A percentile compares a stretch with the other conserved stretches of the same genome.
phyloP scores from a whole-genome alignment of 2,329 filamentous ascomycete species.

The Pseudocercospora eumusae region DNA sequence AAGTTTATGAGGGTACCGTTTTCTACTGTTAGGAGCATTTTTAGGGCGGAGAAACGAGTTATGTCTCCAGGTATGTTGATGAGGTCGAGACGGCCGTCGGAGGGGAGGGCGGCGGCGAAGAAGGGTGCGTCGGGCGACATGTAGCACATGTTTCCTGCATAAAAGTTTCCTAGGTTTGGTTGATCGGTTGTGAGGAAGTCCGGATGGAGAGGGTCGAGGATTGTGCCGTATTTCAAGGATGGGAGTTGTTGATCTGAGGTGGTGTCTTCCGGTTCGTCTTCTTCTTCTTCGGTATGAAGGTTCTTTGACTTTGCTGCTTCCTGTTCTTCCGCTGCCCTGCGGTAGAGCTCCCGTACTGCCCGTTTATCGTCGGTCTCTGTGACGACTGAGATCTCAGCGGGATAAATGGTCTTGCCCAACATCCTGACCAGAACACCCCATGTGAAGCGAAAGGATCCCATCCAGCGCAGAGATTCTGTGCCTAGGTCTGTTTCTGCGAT shows the following conservation, averaged over 20 bases:
- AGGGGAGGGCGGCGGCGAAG: constrained; percentile 78
- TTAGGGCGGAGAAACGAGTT: constrained; percentile 63
- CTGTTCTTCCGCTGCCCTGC: constrained; percentile 34
- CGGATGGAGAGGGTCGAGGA: constrained; percentile 72
- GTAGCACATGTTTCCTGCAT: constrained; percentile 90
- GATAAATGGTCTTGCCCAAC: constrained; percentile 75
- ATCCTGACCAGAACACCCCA: constrained; percentile 79
- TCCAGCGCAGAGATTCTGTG: constrained; percentile 90
- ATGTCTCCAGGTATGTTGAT: constrained; percentile 78
- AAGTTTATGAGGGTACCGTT: constrained; percentile 77
- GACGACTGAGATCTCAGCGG: constrained; percentile 84
- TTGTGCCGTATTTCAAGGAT: constrained; percentile 72
- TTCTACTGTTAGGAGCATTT: constrained; percentile 71
- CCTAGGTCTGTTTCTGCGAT: constrained; percentile 87
- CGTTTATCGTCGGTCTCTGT: constrained; percentile 76
- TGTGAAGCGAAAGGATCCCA: constrained; percentile 83
- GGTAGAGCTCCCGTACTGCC: constrained; percentile 72
- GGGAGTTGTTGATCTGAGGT: constrained; percentile 56
- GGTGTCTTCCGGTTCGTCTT: constrained; percentile 22
- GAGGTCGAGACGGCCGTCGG: constrained; percentile 84
- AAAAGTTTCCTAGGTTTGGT: constrained; percentile 86
- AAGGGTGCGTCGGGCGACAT: constrained; percentile 87
- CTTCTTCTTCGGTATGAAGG: constrained; percentile 23
- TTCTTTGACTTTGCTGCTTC: constrained; percentile 33
- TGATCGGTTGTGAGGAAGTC: constrained; percentile 74